These are phyloP conservation scores for Arthonia radiata DNA, from an alignment of 495 filamentous ascomycete genomes.

Conservation along the genomic window DNA sequence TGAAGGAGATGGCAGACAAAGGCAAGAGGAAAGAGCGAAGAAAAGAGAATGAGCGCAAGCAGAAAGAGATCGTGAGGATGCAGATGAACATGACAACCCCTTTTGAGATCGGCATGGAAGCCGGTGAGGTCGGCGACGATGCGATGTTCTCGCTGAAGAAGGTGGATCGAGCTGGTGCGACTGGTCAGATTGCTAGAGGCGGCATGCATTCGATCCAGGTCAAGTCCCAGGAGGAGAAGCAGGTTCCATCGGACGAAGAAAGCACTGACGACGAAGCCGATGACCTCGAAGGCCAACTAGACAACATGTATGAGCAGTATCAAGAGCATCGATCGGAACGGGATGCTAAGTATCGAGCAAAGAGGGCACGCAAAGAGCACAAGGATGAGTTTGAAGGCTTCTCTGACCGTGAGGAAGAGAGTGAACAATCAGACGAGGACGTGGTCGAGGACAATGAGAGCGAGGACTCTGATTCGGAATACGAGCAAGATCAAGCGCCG, in stretches of 20 bases:
- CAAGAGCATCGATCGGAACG: constrained; percentile 49
- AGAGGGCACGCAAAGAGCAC: constrained; percentile 61
- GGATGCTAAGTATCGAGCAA: constrained; percentile 71
- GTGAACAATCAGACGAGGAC: constrained; percentile 14
- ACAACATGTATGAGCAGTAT: constrained; percentile 66
- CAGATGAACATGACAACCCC: constrained; percentile 93
- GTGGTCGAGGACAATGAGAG: constrained; percentile 20
- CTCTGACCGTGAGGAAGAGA: constrained; percentile 31
- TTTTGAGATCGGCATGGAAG: constrained; percentile 87
- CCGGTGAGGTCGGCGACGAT: constrained; percentile 48
- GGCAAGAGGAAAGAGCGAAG: constrained; percentile 58
- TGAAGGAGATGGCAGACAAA: constrained; percentile 50
- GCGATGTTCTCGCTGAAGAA: constrained; percentile 62
- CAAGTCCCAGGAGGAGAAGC: constrained; percentile 16
- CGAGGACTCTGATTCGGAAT: constrained; percentile 27
- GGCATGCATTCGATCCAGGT: constrained; percentile 43
- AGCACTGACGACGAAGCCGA: constrained; percentile 67
- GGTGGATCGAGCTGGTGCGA: constrained; percentile 46
- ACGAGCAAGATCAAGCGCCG: constrained; percentile 14
- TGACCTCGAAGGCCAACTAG: constrained; percentile 56
- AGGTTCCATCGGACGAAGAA: constrained; percentile 26
- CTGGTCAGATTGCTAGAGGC: constrained; percentile 47
- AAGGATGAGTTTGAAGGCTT: constrained; percentile 85
- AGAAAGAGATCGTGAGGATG: constrained; percentile 74
- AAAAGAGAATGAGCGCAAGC: constrained; percentile 70